Conservation (phyloP, 345 rosid genomes). For the Pugionium cornutum region DNA sequence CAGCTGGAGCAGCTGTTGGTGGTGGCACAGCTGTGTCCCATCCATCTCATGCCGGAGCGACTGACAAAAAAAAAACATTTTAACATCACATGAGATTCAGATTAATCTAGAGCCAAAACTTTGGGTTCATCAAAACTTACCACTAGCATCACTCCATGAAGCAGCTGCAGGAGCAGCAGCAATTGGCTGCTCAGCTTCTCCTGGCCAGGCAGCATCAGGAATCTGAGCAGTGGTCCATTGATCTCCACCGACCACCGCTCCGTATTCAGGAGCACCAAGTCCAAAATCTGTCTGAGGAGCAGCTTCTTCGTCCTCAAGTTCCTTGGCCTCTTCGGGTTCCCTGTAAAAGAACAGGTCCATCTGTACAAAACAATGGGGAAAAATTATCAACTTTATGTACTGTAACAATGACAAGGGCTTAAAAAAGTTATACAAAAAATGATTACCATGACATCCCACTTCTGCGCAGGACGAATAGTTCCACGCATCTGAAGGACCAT, state of each 20-base stretch:
- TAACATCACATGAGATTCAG: not conserved
- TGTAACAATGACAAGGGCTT: not conserved
- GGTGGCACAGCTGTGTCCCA: conserved; percentile 25
- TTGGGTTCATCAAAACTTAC: not conserved
- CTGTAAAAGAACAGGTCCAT: conserved; percentile 54
- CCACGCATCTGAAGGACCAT: conserved; percentile 94
- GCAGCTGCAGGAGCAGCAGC: conserved; percentile 49
- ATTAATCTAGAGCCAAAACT: not conserved
- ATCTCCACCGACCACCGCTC: conserved; percentile 40
- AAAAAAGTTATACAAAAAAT: not conserved
- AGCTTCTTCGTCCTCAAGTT: conserved; percentile 52
- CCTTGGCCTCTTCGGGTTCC: conserved; percentile 38
- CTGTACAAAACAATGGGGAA: conserved; percentile 28
- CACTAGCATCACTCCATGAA: conserved; percentile 44
- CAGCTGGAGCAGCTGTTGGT: not conserved
- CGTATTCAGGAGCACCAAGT: conserved; percentile 44
- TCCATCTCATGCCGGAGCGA: conserved; percentile 13
- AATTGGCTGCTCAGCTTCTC: conserved; percentile 53
- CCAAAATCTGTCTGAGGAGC: conserved; percentile 13
- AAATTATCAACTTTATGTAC: not conserved
- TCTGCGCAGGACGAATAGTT: conserved; percentile 61
- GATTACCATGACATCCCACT: conserved; percentile 73
- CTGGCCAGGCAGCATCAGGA: not conserved
- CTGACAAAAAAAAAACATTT: not conserved
- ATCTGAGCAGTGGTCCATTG: conserved; percentile 52